Evolutionary conservation across 495 filamentous ascomycete species (phyloP), one percentile per base, ranked within the genome.

Genomic region (Penicillium paradoxum): DNA sequence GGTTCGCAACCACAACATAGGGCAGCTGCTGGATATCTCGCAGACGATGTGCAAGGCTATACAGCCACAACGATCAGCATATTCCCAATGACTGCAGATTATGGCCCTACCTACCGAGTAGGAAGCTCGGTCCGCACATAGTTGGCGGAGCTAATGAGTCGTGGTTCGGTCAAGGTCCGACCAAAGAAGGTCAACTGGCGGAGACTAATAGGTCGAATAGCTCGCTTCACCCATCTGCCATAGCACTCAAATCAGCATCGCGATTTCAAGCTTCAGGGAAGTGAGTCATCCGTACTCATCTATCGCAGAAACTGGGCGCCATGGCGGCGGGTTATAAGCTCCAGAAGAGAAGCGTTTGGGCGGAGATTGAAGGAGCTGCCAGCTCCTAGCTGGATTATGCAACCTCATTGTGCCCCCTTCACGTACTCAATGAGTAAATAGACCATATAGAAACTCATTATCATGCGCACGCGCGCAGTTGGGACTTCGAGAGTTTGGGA

Each of bases 1-100:
- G 83, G 63, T 99, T 99, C n/a, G 90, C 90, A 15, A 97, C 88
- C 29, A 97, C 92, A 11, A 95, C 90, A 62, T 96, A 99, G 17
- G 93, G 93, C 38, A 99, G 75, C 50, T 87, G 91, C 72, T 99
- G 95, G 79, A 99, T 97, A 64, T 99, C 92, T 40, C 95, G 89
- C 45, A 99, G 85, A 14, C 93, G 87, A 62, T 99, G 95, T 22
- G 92, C 88, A 51, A 96, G 79, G 53, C 91, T 91, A n/a, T 41
- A 22, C 17, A 34, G 37, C n/a, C 19, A 8, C 17, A 0, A 10
- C 24, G 10, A 37, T 57, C 51, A 47, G 30, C 10, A 14, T 38
- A 5, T 18, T 37, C 25, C 19, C 29, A 32, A 18, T 22, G 5
- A 21, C 2, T 40, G 25, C 32, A 24, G 9, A 42, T 24, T 37